Evolutionary conservation across 2,329 filamentous ascomycete species (phyloP).

Genomic region (Lasiodiplodia gonubiensis): DNA sequence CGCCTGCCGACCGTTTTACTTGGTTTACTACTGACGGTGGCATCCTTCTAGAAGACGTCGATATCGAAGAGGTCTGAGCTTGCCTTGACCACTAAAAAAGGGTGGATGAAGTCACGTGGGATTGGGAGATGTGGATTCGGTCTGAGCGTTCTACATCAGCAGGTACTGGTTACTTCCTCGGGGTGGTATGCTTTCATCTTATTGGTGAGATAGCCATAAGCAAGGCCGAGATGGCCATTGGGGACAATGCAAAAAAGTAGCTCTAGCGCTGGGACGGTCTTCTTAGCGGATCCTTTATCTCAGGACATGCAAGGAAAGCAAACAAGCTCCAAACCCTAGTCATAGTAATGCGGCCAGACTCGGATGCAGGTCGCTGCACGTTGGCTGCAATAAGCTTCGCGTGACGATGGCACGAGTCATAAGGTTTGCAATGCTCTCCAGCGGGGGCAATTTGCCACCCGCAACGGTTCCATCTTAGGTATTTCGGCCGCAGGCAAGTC

Average conservation of each 20-base stretch:
- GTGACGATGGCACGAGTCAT: not conserved
- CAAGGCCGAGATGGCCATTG: not conserved
- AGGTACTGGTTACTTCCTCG: not conserved
- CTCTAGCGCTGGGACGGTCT: not conserved
- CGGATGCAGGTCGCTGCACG: no score
- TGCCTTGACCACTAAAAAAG: not conserved
- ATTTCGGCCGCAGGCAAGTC: constrained; percentile 1
- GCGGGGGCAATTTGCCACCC: constrained; percentile 15
- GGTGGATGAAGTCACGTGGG: not conserved
- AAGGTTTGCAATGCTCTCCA: not conserved
- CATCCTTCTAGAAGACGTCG: not conserved
- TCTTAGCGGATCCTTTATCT: not conserved
- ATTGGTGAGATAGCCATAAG: not conserved
- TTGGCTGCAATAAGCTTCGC: no score
- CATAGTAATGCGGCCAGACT: no score
- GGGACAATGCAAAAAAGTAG: not conserved
- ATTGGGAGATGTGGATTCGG: not conserved
- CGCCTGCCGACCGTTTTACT: not conserved
- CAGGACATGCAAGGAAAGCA: no score
- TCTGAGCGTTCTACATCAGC: not conserved
- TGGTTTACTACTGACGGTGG: not conserved
- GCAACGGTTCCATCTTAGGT: constrained; percentile 8
- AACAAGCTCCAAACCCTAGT: no score
- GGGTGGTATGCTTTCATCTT: not conserved
- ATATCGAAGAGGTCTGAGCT: not conserved